Evolutionary conservation across 1,284 basidiomycete species (phyloP).

Genomic region (Heterobasidion annosum): DNA sequence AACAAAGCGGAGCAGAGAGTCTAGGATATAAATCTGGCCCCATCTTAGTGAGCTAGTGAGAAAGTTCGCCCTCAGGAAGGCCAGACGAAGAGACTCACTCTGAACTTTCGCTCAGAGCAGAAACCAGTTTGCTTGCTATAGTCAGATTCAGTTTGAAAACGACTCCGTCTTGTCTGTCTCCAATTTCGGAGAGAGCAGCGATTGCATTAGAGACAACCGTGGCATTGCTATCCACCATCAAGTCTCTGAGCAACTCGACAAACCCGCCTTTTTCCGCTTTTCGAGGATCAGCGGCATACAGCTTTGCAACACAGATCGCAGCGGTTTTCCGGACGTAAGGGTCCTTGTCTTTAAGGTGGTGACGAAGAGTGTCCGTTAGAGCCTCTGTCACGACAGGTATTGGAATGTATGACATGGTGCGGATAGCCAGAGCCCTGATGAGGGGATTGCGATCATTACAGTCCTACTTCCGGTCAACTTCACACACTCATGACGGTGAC

Average conservation of each 20-base stretch:
- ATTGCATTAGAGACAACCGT: conserved; percentile 95
- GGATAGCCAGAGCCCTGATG: conserved; percentile 86
- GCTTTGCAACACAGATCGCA: conserved; percentile 88
- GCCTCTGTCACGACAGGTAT: conserved; percentile 75
- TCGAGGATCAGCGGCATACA: conserved; percentile 80
- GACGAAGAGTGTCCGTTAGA: conserved; percentile 77
- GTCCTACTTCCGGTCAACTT: conserved; percentile 44
- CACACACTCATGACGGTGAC: background rate
- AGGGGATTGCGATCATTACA: conserved; percentile 89
- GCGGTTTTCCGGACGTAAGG: conserved; percentile 97
- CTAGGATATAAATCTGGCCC: conserved; percentile 98
- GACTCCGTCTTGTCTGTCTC: conserved; percentile 84
- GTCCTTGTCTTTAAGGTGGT: conserved; percentile 84
- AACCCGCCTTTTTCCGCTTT: conserved; percentile 82
- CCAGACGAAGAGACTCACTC: conserved; percentile 49
- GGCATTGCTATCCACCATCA: conserved; percentile 89
- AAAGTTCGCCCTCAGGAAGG: conserved; percentile 1
- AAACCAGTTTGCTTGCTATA: conserved; percentile 77
- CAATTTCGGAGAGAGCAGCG: conserved; percentile 87
- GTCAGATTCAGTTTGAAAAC: conserved; percentile 80
- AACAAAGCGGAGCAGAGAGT: conserved; percentile 88
- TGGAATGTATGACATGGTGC: conserved; percentile 95
- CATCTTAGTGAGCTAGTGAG: conserved; percentile 50
- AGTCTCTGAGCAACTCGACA: conserved; percentile 78
- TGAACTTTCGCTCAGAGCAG: conserved; percentile 83